These are phyloP conservation scores for Colletotrichum chrysophilum DNA, from an alignment of 2,329 filamentous ascomycete genomes.

Conservation along the genomic window DNA sequence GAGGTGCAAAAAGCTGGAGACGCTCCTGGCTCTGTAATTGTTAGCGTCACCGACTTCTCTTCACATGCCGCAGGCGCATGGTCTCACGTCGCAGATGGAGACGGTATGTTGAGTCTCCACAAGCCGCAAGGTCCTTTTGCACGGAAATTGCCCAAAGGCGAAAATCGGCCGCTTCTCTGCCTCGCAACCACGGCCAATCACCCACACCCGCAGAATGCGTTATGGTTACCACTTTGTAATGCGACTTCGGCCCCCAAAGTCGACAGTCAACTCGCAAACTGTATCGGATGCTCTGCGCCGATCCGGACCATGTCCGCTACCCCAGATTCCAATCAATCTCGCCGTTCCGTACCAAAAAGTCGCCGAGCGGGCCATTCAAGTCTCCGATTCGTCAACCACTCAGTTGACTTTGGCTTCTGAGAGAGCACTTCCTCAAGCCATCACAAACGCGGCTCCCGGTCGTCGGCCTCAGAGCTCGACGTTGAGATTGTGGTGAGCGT, in stretches of 20 bases:
- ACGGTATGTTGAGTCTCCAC: background rate
- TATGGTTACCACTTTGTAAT: background rate
- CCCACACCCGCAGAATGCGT: background rate
- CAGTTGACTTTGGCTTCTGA: background rate
- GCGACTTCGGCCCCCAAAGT: background rate
- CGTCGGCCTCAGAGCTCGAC: background rate
- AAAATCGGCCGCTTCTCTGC: background rate
- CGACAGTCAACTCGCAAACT: background rate
- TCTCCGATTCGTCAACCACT: background rate
- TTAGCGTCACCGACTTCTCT: conserved; percentile 14
- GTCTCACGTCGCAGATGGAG: background rate
- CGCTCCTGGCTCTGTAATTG: background rate
- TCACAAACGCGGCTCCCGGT: background rate
- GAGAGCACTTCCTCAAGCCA: background rate
- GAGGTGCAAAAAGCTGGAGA: background rate
- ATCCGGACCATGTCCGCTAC: conserved; percentile 1
- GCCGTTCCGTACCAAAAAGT: background rate
- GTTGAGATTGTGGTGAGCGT: background rate
- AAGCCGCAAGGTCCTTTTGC: background rate
- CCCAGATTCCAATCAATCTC: background rate
- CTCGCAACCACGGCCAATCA: background rate
- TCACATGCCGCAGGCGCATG: background rate
- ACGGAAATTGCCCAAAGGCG: background rate
- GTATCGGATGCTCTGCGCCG: background rate
- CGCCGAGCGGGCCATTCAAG: background rate